phyloP scores from a whole-genome alignment of 495 filamentous ascomycete genomes.

The Penicillium lividum region DNA sequence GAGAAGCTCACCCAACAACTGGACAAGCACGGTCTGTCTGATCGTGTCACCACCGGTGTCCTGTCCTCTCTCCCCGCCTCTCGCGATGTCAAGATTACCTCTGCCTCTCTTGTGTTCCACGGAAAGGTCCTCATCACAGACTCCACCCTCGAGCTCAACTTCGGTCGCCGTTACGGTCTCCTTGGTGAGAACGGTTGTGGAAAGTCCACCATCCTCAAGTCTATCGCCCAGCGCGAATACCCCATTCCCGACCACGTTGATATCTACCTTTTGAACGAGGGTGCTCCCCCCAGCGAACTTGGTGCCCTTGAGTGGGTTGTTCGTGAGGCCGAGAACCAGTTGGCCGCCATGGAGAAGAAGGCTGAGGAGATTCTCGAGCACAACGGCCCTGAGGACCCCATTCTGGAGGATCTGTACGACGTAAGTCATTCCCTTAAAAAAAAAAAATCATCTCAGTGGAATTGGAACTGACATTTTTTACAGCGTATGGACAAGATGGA shows the following conservation, averaged over 20 bases:
- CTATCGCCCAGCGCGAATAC: slow-evolving; percentile 89
- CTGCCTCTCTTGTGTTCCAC: slow-evolving; percentile 92
- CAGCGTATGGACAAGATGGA: slow-evolving; percentile 99
- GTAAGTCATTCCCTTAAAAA: slow-evolving; percentile 52
- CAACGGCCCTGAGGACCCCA: slow-evolving; percentile 84
- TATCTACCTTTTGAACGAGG: slow-evolving; percentile 98
- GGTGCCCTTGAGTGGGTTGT: slow-evolving; percentile 98
- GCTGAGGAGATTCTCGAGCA: slow-evolving; percentile 91
- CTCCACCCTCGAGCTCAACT: slow-evolving; percentile 88
- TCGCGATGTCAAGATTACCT: slow-evolving; percentile 95
- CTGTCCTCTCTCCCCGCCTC: slow-evolving; percentile 78
- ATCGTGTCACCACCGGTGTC: slow-evolving; percentile 98
- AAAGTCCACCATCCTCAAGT: slow-evolving; percentile 95
- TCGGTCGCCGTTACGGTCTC: slow-evolving; percentile 89
- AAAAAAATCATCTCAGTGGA: neutral
- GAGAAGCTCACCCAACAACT: slow-evolving; percentile 83
- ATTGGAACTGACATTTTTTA: slow-evolving; percentile 30
- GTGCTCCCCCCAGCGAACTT: slow-evolving; percentile 83
- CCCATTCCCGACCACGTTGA: slow-evolving; percentile 96
- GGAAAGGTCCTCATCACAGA: slow-evolving; percentile 94
- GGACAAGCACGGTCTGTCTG: slow-evolving; percentile 93
- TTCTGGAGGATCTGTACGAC: slow-evolving; percentile 96
- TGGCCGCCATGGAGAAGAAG: slow-evolving; percentile 81
- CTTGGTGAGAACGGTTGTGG: slow-evolving; percentile 99
- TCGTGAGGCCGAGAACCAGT: slow-evolving; percentile 89